Evolutionary conservation across 768 basidiomycete genomes (phyloP).

Genomic region (Agrocybe pediades): DNA sequence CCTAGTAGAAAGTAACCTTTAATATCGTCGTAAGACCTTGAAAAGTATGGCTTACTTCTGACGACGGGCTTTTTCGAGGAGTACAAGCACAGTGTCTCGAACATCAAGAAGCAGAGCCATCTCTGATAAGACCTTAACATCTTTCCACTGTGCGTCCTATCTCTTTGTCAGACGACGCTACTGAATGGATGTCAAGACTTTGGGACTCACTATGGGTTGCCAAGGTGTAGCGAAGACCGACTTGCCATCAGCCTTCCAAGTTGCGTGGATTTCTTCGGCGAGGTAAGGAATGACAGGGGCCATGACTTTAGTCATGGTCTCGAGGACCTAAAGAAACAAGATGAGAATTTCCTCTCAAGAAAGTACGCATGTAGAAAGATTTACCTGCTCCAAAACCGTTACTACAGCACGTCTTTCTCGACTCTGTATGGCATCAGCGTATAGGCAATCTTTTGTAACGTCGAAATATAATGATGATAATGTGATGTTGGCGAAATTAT

Average conservation of each 20-base stretch:
- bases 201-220: slow-evolving; percentile 58
- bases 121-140: slow-evolving; percentile 53
- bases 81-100: slow-evolving; percentile 58
- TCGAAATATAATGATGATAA: slow-evolving; percentile 93
- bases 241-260: slow-evolving; percentile 31
- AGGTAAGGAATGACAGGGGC: slow-evolving; percentile 91
- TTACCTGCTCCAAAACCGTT: slow-evolving; percentile 71
- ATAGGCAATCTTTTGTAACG: slow-evolving; percentile 86
- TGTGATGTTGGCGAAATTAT: slow-evolving; percentile 79
- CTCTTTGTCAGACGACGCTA: neutral
- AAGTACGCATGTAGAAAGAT: neutral
- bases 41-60: slow-evolving; percentile 57
- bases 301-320: slow-evolving; percentile 66
- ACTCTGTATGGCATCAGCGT: slow-evolving; percentile 61
- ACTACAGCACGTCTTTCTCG: slow-evolving; percentile 64
- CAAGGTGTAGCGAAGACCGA: slow-evolving; percentile 80
- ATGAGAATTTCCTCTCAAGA: neutral
- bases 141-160: slow-evolving; percentile 65
- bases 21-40: neutral
- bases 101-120: slow-evolving; percentile 67
- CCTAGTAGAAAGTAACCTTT: slow-evolving; percentile 45
- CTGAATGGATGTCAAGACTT: neutral
- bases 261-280: slow-evolving; percentile 82
- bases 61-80: slow-evolving; percentile 76
- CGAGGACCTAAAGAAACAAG: slow-evolving; percentile 53